Conservation (phyloP, 2,329 filamentous ascomycete species). For the Talaromyces sp. region DNA sequence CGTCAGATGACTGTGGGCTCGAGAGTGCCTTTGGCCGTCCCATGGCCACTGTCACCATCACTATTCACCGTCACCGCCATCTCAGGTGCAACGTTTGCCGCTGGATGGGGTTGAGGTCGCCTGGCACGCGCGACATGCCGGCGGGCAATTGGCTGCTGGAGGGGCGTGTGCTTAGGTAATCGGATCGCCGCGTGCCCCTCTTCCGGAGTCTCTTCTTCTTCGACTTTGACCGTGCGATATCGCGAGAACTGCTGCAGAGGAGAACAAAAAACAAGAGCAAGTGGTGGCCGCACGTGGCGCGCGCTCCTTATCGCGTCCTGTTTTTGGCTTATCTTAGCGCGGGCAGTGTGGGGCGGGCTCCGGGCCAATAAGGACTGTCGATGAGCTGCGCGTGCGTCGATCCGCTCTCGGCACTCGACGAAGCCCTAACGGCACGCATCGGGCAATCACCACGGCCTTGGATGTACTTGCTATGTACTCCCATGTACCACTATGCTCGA, state of each 20-base stretch:
- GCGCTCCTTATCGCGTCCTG: slow-evolving; percentile 8
- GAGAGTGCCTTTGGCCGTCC: background rate
- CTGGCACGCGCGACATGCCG: background rate
- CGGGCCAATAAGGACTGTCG: slow-evolving; percentile 4
- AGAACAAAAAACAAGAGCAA: slow-evolving; percentile 3
- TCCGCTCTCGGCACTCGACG: slow-evolving; percentile 11
- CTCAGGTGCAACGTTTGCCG: background rate
- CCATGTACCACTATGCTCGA: background rate
- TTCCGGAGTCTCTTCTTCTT: background rate
- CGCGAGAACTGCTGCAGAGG: background rate
- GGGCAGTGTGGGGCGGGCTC: background rate
- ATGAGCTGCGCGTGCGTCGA: slow-evolving; percentile 10
- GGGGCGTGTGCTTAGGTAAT: background rate
- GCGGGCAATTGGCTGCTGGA: background rate
- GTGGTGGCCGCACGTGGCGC: slow-evolving; percentile 10
- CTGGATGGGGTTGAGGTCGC: background rate
- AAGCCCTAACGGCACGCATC: background rate
- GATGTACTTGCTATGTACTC: too few species aligned
- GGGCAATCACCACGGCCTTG: background rate
- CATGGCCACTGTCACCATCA: background rate
- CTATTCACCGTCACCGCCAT: background rate
- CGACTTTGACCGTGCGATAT: background rate
- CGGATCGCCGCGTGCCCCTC: background rate
- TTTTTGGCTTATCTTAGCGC: slow-evolving; percentile 5
- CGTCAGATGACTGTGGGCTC: background rate